Base-by-base conservation (phyloP, 371 early-diverging fungal genomes). In the Rhizomucor miehei region DNA sequence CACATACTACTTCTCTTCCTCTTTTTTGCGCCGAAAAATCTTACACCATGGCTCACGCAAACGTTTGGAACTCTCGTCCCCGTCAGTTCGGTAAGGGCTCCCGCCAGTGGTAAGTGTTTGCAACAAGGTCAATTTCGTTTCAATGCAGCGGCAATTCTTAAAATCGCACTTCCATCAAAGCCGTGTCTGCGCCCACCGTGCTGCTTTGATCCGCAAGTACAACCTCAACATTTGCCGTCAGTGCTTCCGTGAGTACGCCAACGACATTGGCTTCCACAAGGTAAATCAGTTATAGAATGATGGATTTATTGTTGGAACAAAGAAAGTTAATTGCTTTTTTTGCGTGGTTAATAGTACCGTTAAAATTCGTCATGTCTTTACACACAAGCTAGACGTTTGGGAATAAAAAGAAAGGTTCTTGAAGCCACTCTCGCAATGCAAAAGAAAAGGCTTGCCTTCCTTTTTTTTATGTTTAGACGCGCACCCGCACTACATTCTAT, bases 191-290 rank as follows among this genome's bases (percentile, higher is more conserved):
- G 86, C 92, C 56, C 96, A 98, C 89, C 94, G 88, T 68, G 94
- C 94, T 65, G 99, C 98, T 87, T 85, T 99, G 64, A 99, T 99
- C 83, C 95, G 99, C 87, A 98, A 97, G 87, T 97, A 97, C 89
- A 87, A 85, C 60, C 83, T 99, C 58, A 89, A 95, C 87, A 81
- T 99, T 63, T 99, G 99, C 91, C 92, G 99, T 86, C 97, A 98
- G 85, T 99, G 99, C 89, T 97, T 99, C 91, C 96, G 98, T 77
- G 95, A 98, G 83, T 90, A 98, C 83, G 84, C 98, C 72, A 78
- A 78, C 57, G 95, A 94, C 75, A 98, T 99, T 82, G 99, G 99
- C 65, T 99, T 99, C 88, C 79, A 82, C 80, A 97, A 97, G 93
- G 87, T 56, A 62, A 41, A 43, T n/a, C n/a, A n/a, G n/a, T 36